Evolutionary conservation across 1,139 yeast genomes (phyloP).

Genomic region (Hanseniaspora gamundiae): DNA sequence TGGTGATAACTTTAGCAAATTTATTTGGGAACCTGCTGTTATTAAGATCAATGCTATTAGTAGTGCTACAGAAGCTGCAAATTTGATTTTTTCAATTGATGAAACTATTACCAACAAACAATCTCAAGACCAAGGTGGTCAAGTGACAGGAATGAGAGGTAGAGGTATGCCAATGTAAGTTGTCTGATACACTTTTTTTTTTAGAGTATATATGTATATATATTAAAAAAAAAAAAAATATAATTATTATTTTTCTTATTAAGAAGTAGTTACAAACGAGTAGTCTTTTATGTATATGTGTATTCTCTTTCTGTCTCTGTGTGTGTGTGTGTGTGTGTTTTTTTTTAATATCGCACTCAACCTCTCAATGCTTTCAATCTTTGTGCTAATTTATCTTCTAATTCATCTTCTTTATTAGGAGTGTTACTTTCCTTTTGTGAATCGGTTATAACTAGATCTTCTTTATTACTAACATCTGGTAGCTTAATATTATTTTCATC

Average conservation of each 20-base stretch:
- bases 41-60: conserved; percentile 89
- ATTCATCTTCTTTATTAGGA: conserved; percentile 45
- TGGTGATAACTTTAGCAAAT: conserved; percentile 72
- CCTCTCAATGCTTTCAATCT: conserved; percentile 69
- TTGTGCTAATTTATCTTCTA: conserved; percentile 81
- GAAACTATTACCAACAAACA: conserved; percentile 82
- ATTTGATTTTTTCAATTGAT: conserved; percentile 81
- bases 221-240: too few relatives aligned
- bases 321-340: too few relatives aligned
- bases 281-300: too few relatives aligned
- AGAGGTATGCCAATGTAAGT: conserved; percentile 43
- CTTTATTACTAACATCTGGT: conserved; percentile 3
- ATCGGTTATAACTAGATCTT: conserved; percentile 11
- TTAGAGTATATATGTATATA: too few relatives aligned
- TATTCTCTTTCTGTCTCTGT: too few relatives aligned
- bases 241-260: too few relatives aligned
- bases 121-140: conserved; percentile 29
- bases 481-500: conserved; percentile 96
- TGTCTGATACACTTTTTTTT: conserved; percentile 1
- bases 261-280: too few relatives aligned
- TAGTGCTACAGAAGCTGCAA: conserved; percentile 97
- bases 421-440: conserved; percentile 26
- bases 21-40: conserved; percentile 97
- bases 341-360: too few relatives aligned
- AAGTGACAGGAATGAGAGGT: conserved; percentile 43